Evolutionary conservation across 768 basidiomycete species (phyloP).

Genomic region (Lentinula raphanica): DNA sequence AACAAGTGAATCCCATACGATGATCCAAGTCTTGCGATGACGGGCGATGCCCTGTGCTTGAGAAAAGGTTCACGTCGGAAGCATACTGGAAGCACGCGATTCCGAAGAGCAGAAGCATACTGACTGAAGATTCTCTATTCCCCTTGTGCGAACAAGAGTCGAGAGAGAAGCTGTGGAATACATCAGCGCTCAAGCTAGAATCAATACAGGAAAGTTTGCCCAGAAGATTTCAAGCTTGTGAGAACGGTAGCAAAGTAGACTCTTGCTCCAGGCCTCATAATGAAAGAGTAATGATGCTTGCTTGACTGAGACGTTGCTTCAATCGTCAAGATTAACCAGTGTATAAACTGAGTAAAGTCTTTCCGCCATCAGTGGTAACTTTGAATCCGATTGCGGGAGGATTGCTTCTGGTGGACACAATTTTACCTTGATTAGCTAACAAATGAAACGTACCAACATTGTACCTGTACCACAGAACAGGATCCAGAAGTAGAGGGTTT

Average conservation of each 20-base stretch:
- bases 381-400: not conserved
- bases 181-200: not conserved
- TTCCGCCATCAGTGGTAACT: not conserved
- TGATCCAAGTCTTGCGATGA: not conserved
- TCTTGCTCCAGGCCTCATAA: not conserved
- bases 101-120: not conserved
- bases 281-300: not conserved
- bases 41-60: not conserved
- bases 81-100: not conserved
- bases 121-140: not conserved
- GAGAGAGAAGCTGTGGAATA: not conserved
- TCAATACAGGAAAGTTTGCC: too few species aligned
- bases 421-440: constrained; percentile 1
- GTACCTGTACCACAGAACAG: not conserved
- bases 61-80: too few species aligned
- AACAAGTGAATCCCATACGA: not conserved
- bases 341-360: not conserved
- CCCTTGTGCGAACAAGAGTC: not conserved
- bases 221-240: not conserved
- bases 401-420: not conserved
- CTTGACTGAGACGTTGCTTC: not conserved
- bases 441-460: constrained; percentile 1
- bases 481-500: not conserved
- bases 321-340: not conserved
- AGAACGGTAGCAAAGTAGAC: not conserved